Evolutionary conservation across 2,329 filamentous ascomycete species (phyloP).

Genomic region (Ophiostoma ulmi): DNA sequence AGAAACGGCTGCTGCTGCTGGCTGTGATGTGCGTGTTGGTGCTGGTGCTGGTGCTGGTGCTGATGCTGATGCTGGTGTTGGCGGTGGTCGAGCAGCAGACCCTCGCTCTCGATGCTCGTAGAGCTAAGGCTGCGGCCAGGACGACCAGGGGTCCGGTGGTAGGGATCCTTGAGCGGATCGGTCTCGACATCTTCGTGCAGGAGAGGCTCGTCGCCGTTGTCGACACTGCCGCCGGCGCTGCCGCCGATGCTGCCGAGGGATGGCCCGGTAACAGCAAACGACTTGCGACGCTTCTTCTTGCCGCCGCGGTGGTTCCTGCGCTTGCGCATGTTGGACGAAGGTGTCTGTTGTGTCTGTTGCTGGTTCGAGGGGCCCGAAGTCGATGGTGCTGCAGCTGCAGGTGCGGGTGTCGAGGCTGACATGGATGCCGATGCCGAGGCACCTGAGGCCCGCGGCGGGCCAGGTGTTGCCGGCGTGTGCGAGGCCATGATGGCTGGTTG

Average conservation of each 20-base stretch:
- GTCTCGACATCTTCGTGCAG: slow-evolving; percentile 53
- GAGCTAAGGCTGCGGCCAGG: slow-evolving; percentile 65
- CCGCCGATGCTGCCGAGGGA: slow-evolving; percentile 6
- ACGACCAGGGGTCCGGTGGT: slow-evolving; percentile 32
- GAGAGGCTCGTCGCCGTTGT: slow-evolving; percentile 14
- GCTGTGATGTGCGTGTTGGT: slow-evolving; percentile 67
- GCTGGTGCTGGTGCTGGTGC: slow-evolving; percentile 68
- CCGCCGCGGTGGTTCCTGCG: slow-evolving; percentile 69
- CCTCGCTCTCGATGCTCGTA: slow-evolving; percentile 85
- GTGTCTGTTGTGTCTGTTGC: background rate
- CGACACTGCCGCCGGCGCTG: slow-evolving; percentile 11
- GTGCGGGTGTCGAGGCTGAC: background rate
- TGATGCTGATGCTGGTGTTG: slow-evolving; percentile 67
- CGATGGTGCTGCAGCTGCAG: background rate
- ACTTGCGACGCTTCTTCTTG: slow-evolving; percentile 78
- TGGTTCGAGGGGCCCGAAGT: background rate
- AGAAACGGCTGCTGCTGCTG: slow-evolving; percentile 53
- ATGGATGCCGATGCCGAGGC: background rate
- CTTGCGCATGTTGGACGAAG: slow-evolving; percentile 42
- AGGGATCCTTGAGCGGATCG: slow-evolving; percentile 30
- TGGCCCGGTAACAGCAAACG: slow-evolving; percentile 57
- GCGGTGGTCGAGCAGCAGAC: slow-evolving; percentile 79
- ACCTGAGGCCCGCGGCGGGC: background rate
- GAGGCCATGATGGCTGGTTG: background rate
- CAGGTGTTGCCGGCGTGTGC: background rate